Base-by-base conservation (phyloP, 2,329 filamentous ascomycete species). In the Beauveria bassiana region DNA sequence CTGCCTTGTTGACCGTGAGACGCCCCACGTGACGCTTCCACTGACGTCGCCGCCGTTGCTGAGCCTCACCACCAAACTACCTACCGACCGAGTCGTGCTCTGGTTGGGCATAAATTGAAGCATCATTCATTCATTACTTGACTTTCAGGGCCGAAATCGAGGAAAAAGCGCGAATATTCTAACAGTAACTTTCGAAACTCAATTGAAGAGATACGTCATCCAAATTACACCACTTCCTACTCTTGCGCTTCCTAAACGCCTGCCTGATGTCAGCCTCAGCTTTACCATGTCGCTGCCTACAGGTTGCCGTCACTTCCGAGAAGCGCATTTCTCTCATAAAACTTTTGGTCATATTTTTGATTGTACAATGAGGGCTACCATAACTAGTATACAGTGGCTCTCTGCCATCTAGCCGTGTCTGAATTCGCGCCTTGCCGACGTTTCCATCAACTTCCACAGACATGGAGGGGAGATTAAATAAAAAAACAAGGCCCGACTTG, bases 311-410 rank as follows among this genome's bases (percentile, higher is more conserved):
- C 20, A 24, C 31, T 50, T 38, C 38, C 50, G 10, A 62, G 18
- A 28, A 52, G 34, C 24, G 26, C 34, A 8, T 6, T 22, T 12
- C 24, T 46, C 10, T 40, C 38, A 14, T 49, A 38, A 49, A 34
- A 59, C 61, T 62, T 66, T 66, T 67, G 66, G 63, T 58, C 50
- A 61, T 67, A 64, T 66, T 70, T 64, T 62, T 65, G 65, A 62
- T 72, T 67, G 65, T 72, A 71, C 68, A 70, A 65, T 64, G 65
- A 66, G 65, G 66, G 64, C 69, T 70, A 66, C 51, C 59, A 49
- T 61, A 55, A 49, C 67, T 74, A 74, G 62, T 68, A 68, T 74
- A 74, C 72, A 74, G 51, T 57, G 53, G 53, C 60, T 61, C 43
- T 55, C 22, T 57, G 60, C 60, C 60, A 61, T 57, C 45, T 49